These are phyloP conservation scores for Anisodus tanguticus DNA, from an alignment of 257 asterid species.

Conservation along the genomic window DNA sequence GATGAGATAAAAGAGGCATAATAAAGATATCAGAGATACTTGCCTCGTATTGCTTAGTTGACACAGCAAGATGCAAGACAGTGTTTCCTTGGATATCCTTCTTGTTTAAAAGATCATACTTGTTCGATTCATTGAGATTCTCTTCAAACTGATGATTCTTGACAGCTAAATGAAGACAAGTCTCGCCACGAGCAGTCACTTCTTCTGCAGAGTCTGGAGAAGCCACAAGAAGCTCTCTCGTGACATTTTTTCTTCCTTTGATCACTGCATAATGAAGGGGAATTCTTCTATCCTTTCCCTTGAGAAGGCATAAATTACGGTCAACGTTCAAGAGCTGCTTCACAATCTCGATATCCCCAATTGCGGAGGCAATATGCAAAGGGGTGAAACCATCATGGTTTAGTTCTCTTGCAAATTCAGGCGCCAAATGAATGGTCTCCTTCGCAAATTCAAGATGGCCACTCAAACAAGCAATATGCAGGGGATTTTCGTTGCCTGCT, in stretches of 20 bases:
- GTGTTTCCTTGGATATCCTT: conserved; percentile 32
- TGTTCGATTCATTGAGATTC: conserved; percentile 30
- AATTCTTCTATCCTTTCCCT: conserved; percentile 40
- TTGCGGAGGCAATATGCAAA: conserved; percentile 44
- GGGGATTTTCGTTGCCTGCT: too few relatives aligned
- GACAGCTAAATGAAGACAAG: conserved; percentile 46
- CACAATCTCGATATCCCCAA: conserved; percentile 45
- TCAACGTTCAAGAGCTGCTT: conserved; percentile 38
- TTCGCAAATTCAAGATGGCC: too few relatives aligned
- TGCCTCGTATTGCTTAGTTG: conserved; percentile 56
- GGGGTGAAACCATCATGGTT: conserved; percentile 42
- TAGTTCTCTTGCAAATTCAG: conserved; percentile 15
- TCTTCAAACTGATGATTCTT: conserved; percentile 36
- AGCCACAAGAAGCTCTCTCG: conserved; percentile 31
- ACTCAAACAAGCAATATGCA: too few relatives aligned
- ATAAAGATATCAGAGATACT: neutral
- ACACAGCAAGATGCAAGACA: conserved; percentile 43
- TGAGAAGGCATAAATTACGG: conserved; percentile 35
- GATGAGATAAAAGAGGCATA: neutral
- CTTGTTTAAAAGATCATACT: conserved; percentile 34
- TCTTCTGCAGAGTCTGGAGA: conserved; percentile 33
- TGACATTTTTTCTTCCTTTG: conserved; percentile 39
- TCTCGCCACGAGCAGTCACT: conserved; percentile 45
- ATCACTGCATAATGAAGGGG: conserved; percentile 49
- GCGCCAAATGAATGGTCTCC: neutral